Evolutionary conservation across 768 basidiomycete genomes (phyloP), one percentile per base, ranked within the genome.

Genomic region (Amanita subjunquillea): DNA sequence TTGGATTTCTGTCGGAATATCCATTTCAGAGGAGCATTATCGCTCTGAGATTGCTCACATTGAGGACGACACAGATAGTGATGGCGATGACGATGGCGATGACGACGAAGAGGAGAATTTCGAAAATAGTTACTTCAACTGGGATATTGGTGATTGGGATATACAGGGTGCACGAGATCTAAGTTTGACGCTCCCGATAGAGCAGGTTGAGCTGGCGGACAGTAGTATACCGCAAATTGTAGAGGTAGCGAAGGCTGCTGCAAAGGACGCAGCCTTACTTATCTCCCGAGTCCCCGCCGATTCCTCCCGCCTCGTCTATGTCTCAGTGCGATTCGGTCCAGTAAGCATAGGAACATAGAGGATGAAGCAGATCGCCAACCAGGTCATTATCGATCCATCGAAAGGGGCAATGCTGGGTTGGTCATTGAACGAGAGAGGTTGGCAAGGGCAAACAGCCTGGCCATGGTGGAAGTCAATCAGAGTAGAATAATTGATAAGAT

Each of bases 91-190:
- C n/a, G 42, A 10, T 23, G 47, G 38, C 20, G 47, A 36, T 7
- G 29, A 32, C 29, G 17, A 29, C 7, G 32, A 48, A 54, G 54
- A 50, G 48, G 53, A 54, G 54, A 42, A 32, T 27, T 54, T 49
- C 34, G 30, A 39, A 54, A 50, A 54, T 42, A 54, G 54, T 50
- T 54, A 54, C 48, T 54, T 54, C 48, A 25, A 49, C 54, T 54
- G 47, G 54, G 54, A 54, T 50, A 54, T 54, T 54, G 54, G 38
- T 54, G 48, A 54, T 34, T 54, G 54, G 54, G 53, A 54, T 54
- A 41, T 49, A 37, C 53, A 54, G 53, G 53, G 47, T 29, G 53
- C 53, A 54, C 45, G 53, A 13, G 53, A 54, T 41, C 53, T 34
- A 54, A 54, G 36, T 54, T 54, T 54, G 53, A 54, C 53, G 30